Conservation (phyloP, 345 rosid genomes). For the Aquilaria yunnanensis region DNA sequence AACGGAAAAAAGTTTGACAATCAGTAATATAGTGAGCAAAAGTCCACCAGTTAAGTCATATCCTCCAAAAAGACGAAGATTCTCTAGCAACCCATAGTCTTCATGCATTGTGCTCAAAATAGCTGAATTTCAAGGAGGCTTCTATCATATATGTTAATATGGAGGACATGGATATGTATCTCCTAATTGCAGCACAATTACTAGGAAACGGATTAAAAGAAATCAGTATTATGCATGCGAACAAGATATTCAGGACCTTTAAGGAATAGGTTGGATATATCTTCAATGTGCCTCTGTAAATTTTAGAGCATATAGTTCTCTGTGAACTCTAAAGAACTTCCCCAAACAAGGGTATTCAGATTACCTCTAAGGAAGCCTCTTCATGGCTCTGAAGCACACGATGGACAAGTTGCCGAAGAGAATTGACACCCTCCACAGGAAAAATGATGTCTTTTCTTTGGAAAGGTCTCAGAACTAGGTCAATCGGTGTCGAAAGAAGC, state of each 20-base stretch:
- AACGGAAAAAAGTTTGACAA: conserved; percentile 3
- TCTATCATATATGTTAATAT: no score
- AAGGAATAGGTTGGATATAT: not conserved
- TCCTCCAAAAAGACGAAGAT: no score
- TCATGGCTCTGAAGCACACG: conserved; percentile 66
- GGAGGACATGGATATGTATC: no score
- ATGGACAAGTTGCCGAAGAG: conserved; percentile 72
- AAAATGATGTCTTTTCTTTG: conserved; percentile 66
- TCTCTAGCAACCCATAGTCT: no score
- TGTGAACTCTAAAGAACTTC: not conserved
- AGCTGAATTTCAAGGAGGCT: no score
- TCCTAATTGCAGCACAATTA: no score
- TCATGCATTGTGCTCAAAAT: no score
- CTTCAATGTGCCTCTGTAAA: not conserved
- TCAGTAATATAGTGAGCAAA: not conserved
- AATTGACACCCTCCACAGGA: conserved; percentile 75
- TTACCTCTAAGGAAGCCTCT: conserved; percentile 84
- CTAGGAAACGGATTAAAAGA: no score
- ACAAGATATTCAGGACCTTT: not conserved
- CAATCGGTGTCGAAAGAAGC: conserved; percentile 58
- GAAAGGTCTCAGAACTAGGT: conserved; percentile 67
- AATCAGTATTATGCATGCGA: no score
- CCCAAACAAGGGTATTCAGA: not conserved
- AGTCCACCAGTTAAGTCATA: no score
- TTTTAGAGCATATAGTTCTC: not conserved